These are phyloP conservation scores for Prunus davidiana DNA, from an alignment of 306 rosid genomes.

Conservation along the genomic window DNA sequence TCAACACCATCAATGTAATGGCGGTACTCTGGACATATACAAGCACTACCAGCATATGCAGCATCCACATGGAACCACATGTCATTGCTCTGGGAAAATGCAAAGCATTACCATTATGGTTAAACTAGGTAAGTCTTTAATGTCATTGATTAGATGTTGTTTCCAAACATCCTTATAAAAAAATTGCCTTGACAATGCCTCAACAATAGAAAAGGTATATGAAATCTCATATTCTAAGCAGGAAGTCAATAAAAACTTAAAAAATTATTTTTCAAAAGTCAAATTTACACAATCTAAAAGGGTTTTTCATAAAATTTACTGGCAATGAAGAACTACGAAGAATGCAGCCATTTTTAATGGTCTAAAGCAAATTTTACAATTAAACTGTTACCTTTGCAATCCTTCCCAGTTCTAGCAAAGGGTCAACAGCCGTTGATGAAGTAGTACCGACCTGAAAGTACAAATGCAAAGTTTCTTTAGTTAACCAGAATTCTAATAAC, in stretches of 20 bases:
- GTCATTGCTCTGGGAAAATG: slow-evolving; percentile 47
- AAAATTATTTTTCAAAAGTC: background rate
- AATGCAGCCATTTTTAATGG: background rate
- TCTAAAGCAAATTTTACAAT: background rate
- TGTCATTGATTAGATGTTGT: slow-evolving; percentile 6
- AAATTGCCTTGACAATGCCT: background rate
- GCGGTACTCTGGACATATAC: slow-evolving; percentile 91
- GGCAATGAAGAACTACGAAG: background rate
- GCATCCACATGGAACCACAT: slow-evolving; percentile 97
- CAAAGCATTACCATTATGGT: slow-evolving; percentile 17
- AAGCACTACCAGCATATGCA: slow-evolving; percentile 98
- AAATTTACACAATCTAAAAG: background rate
- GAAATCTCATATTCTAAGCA: background rate
- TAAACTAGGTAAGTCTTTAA: slow-evolving; percentile 16
- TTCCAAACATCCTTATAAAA: background rate
- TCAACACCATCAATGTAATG: slow-evolving; percentile 79
- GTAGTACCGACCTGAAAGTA: slow-evolving; percentile 82
- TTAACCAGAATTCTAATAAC: slow-evolving; percentile 3
- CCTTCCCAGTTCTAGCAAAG: slow-evolving; percentile 57
- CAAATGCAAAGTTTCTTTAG: slow-evolving; percentile 13
- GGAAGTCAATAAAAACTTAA: background rate
- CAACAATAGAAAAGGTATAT: background rate
- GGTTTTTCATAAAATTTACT: background rate
- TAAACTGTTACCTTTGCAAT: slow-evolving; percentile 61
- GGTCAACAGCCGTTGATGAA: slow-evolving; percentile 93